Percentiles rank a stretch among this genome's conserved stretches.
Conservation (phyloP, 2,329 filamentous ascomycete genomes). For the Curvularia sp. region DNA sequence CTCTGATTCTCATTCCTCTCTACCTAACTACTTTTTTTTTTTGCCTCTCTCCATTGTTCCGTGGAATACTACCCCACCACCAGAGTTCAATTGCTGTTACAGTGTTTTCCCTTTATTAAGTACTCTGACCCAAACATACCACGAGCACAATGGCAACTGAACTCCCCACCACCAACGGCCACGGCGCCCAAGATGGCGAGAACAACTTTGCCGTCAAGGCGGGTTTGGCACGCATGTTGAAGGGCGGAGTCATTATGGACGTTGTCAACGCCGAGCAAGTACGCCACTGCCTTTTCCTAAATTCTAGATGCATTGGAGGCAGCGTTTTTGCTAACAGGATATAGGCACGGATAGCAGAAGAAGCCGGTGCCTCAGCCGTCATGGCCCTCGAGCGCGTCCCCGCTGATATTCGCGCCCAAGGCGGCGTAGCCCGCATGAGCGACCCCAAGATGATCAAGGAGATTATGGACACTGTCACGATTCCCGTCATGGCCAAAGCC, state of each 20-base stretch:
- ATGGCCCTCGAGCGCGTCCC: conserved; percentile 99
- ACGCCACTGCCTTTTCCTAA: conserved; percentile 19
- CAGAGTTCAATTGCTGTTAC: not conserved
- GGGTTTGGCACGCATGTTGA: conserved; percentile 95
- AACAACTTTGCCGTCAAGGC: conserved; percentile 87
- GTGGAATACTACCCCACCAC: not conserved
- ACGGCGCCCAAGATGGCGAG: conserved; percentile 53
- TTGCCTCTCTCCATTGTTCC: not conserved
- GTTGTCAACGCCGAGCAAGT: conserved; percentile 89
- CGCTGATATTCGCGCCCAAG: conserved; percentile 90
- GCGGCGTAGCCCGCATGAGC: conserved; percentile 95
- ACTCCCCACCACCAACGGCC: conserved; percentile 57
- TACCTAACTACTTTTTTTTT: too few relatives aligned
- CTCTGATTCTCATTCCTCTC: not conserved
- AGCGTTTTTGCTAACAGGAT: not conserved
- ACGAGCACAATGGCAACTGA: conserved; percentile 53
- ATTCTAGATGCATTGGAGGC: too few relatives aligned
- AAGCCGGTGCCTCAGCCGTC: conserved; percentile 93
- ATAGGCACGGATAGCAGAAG: conserved; percentile 92
- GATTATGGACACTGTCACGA: conserved; percentile 93
- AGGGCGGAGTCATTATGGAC: conserved; percentile 99
- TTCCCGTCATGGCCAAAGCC: conserved; percentile 99
- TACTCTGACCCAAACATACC: not conserved
- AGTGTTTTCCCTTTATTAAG: not conserved
- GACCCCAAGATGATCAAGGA: conserved; percentile 93